Evolutionary conservation across 2,329 filamentous ascomycete genomes (phyloP), one percentile per base, ranked within the genome.

Genomic region (Zymoseptoria crescenta): DNA sequence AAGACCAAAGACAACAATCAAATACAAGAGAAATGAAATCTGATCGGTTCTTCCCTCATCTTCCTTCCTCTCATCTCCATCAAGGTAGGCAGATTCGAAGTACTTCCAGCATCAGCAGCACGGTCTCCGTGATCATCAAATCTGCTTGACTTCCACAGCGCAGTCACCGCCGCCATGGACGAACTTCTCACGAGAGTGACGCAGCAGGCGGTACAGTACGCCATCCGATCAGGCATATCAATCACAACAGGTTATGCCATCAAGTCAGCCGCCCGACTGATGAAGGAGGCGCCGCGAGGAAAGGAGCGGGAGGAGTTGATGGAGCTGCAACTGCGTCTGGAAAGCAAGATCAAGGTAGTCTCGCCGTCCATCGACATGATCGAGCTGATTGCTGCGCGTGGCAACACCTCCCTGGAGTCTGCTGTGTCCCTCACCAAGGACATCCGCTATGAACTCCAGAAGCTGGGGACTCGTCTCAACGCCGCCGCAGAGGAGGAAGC

Each of bases 281-380:
- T 96, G 59, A 89, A 88, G 74, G 81, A 83, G 78, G 87, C 84
- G 49, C 86, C 94, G 13, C 85, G 91, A 66, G 84, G 91, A 68
- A 62, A 66, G 55, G 81, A 85, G 28, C 81, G 88, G 54, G 82
- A 87, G 60, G 89, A 96, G 72, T 80, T 97, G 4, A 80, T 84
- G 58, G 74, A 76, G 1, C 77, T 96, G 10, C 91, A 95, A 69
- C 80, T 84, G 56, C 82, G 87, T 1, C 80, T 97, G 3, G 84
- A 96, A 67, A 86, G 83, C 73, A 97, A 96, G 73, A 96, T 97
- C 68, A 87, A 90, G 85, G 90, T 96, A 64, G 86, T 96, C 52
- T 91, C 91, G 9, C 92, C 92, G 0, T 89, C 91, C 8, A 93
- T 96, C 69, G 91, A 96, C 71, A 86, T 96, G 79, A 91, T 96